Base-by-base conservation (phyloP, 2,329 filamentous ascomycete species). In the Fusarium aywerte region DNA sequence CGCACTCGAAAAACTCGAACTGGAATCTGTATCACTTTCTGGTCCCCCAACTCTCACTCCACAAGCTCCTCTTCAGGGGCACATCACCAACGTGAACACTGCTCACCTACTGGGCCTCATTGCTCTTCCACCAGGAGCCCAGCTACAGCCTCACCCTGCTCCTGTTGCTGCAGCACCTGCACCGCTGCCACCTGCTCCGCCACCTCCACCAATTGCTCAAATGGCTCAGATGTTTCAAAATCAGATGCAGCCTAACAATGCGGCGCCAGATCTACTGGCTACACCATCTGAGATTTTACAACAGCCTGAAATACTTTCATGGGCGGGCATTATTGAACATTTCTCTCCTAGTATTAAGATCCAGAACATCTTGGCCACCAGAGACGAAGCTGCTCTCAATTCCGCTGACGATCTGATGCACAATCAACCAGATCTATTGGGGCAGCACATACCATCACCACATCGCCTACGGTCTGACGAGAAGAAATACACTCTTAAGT, bases 11-110 rank as follows among this genome's bases (percentile, higher is more conserved):
- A 83, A 81, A 20, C 74, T 92, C 16, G 82, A 83, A 10, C 77
- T 92, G 3, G 83, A 90, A 67, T 89, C 88, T 0, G 86, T 92
- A 1, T 92, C 90, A 8, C 76, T 92, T 36, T 87, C 85, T 15
- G 84, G 84, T 1, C 78, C 80, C 32, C 76, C 80, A 3, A 75
- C 75, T 11, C 29, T 43, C 40, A 49, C 32, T n/a, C 49, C 62
- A 9, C 75, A 77, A 44, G 62, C 64, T 50, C 72, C 72, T 32
- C 70, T 73, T 27, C 72, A 72, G 33, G 69, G 72, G 21, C 61
- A 59, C 16, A 23, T 48, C 9, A 38, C 52, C 11, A 50, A 61
- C 29, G 12, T 39, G 18, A 58, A 67, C 35, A 39, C 56, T 20
- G 62, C 54, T 13, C 62, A 67, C 32, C 27, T 71, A 10, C 21